Base-by-base conservation (phyloP, 2,329 filamentous ascomycete genomes). In the Geosmithia putterillii region DNA sequence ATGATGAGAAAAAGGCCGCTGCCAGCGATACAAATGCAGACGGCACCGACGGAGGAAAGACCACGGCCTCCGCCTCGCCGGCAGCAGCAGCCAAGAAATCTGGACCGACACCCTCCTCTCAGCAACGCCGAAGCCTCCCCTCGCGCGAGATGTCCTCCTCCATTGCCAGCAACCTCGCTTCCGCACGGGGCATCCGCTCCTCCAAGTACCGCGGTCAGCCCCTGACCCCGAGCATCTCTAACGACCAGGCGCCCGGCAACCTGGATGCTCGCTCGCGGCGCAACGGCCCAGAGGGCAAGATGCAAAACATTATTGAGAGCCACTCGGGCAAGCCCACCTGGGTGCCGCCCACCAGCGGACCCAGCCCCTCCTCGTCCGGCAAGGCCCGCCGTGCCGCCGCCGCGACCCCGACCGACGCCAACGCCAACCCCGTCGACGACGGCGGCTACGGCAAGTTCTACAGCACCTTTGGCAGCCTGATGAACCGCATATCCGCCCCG, bases 371-470 rank as follows among this genome's bases (percentile, higher is more conserved):
- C 28, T 32, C 28, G 28, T 32, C 28, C 10, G 23, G 23, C 23
- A 25, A 25, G 23, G 6, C 23, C 6, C 28, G 5, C 15, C 28
- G 6, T 32, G 10, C 10, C 28, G 28, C 28, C 28, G 28, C 10
- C 3, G 22, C 39, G 7, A 7, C 44, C n/a, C 19, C 40, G 34
- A 9, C 40, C 3, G 59, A 61, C 28, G 44, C 51, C 6, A 46
- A 46, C 35, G 46, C 51, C 39, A 44, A 45, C n/a, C 40, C 45
- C 2, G 50, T 54, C 3, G 66, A 62, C 51, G 86, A 94, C 25
- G 88, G 90, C 45, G 82, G 86, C 6, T 98, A 95, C 57, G 78
- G 86, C 7, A 79, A 81, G 43, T 98, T 96, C 64, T 98, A 96
- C 63, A 89, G 76, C 46, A 88, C 87, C 1, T 95, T 95, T 54